A percentile compares a stretch with the other conserved stretches of the same genome.
phyloP scores from a whole-genome alignment of 495 filamentous ascomycete genomes.

The Xylaria flabelliformis region DNA sequence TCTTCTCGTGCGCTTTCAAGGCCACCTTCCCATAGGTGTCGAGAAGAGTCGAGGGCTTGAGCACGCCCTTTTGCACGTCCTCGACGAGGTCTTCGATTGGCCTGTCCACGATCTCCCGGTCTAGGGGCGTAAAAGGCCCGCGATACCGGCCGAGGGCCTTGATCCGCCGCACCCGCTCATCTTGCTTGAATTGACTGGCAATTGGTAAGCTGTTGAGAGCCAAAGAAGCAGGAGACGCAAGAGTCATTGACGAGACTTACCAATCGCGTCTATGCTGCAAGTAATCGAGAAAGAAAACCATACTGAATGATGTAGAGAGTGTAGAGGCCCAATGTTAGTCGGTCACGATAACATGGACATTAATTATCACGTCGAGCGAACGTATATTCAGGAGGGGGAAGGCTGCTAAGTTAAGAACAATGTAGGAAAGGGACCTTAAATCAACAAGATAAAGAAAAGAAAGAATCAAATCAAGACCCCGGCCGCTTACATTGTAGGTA shows the following conservation, averaged over 20 bases:
- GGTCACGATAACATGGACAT: neutral
- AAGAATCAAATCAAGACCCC: neutral
- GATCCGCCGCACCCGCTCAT: constrained; percentile 73
- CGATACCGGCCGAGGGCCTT: constrained; percentile 71
- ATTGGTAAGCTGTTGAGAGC: constrained; percentile 21
- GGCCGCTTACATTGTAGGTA: neutral
- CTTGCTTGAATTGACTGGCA: constrained; percentile 77
- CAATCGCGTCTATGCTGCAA: constrained; percentile 65
- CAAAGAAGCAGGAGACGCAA: neutral
- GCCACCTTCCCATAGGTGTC: constrained; percentile 90
- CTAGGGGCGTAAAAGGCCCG: constrained; percentile 61
- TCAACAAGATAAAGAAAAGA: neutral
- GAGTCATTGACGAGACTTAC: constrained; percentile 42
- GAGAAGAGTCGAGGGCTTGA: constrained; percentile 75
- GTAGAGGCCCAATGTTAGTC: neutral
- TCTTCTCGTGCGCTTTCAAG: constrained; percentile 81
- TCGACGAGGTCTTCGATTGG: constrained; percentile 80
- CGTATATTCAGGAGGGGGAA: neutral
- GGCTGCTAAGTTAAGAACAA: neutral
- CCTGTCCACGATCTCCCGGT: constrained; percentile 70
- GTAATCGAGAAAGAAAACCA: constrained; percentile 64
- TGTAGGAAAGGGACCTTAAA: neutral
- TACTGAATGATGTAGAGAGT: constrained; percentile 31
- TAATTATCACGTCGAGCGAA: neutral
- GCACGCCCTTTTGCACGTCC: constrained; percentile 72